Evolutionary conservation across 768 basidiomycete genomes (phyloP), one percentile per base, ranked within the genome.

Genomic region (Amanita exitialis): DNA sequence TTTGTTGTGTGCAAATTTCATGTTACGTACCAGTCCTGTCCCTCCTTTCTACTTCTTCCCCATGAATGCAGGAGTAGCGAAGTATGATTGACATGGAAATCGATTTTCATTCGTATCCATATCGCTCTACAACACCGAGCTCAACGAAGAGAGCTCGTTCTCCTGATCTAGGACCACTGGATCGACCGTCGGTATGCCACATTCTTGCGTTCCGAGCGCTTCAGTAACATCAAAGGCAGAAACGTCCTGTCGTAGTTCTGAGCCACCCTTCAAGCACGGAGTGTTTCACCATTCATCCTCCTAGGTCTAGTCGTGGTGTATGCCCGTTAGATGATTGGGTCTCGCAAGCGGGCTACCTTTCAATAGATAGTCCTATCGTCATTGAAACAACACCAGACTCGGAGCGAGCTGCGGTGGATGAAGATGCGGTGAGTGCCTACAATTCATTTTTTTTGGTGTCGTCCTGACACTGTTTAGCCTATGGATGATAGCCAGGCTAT

Each of bases 281-380:
- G 12, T 51, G n/a, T 23, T 23, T 51, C 39, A 10, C 42, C 20
- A 36, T 32, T 41, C 30, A 35, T n/a, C n/a, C n/a, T n/a, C n/a
- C n/a, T n/a, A n/a, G n/a, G n/a, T n/a, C n/a, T 25, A 44, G 30
- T 43, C 15, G 30, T 35, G 42, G 7, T n/a, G n/a, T 32, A 21
- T 66, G 72, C 37, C 63, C 67, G 15, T 74, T 78, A 7, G 86
- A 87, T 52, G 86, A 89, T 59, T 90, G 85, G 87, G 86, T 89
- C 9, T 70, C 72, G 52, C 83, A 82, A 59, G 77, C 87, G 3
- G 74, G 77, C 49, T 81, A 75, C 43, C 72, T 89, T 54, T 73
- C 75, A n/a, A 83, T 89, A 18, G 74, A 76, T 48, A 78, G 78
- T 54, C 76, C 78, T 27, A n/a, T 41, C 25, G n/a, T 43, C 7